Evolutionary conservation across 306 rosid species (phyloP), one percentile per base, ranked within the genome.

Genomic region (Echinosophora koreensis): DNA sequence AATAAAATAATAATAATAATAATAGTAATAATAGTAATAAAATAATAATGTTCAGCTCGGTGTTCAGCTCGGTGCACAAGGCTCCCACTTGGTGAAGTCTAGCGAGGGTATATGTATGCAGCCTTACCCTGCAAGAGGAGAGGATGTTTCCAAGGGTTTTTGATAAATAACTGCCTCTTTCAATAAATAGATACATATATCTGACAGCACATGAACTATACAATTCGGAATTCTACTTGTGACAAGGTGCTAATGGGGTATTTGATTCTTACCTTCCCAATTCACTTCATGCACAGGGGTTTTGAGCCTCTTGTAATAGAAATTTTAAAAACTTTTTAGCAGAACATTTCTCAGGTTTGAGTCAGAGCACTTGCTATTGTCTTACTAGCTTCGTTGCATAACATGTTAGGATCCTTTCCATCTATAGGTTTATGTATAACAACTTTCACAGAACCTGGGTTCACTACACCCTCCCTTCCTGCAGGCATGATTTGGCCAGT

Each of bases 401-500:
- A 77, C 70, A 71, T 58, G 58, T 80, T 80, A 61, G 97, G 27
- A 82, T 90, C 87, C 59, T 57, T 83, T 85, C 94, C 99, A 38
- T 69, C 68, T 41, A 95, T 47, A 50, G 96, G 88, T 78, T 91
- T 86, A 81, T 90, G 97, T 70, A 95, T 88, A 75, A 95, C 82
- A 69, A 95, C 97, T 84, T 86, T 83, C 12, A 95, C 96, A 35
- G 75, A 80, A 77, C 99, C 99, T 1, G 10, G 16, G 80, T 95
- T 91, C 80, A 95, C 75, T 59, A 89, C 84, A 44, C 85, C 62
- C 86, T 95, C 99, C 85, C 59, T 85, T 78, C 99, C 99, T 1
- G 91, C 71, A 80, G 97, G 99, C 99, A 95, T 95, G 77, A 95
- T 89, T 69, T 83, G 76, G 65, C 99, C 97, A 3, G 99, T 90